These are phyloP conservation scores for Abrus pulchellus DNA, from an alignment of 306 rosid species.

Conservation along the genomic window DNA sequence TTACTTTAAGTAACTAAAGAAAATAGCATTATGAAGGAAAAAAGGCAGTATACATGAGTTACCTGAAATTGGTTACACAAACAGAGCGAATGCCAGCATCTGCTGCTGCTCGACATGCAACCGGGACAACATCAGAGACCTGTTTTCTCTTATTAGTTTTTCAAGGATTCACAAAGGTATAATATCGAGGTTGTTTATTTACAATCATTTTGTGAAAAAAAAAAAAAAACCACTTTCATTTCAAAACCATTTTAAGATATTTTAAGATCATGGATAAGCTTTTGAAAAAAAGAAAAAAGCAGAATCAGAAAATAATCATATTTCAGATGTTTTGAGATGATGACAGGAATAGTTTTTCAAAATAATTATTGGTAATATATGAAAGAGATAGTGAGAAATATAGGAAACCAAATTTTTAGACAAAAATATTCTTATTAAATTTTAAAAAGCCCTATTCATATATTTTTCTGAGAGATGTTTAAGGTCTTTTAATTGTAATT, in stretches of 20 bases:
- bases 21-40: background rate
- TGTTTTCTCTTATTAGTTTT: conserved; percentile 50
- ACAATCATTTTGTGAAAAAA: background rate
- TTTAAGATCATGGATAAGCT: background rate
- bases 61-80: conserved; percentile 98
- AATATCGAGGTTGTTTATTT: background rate
- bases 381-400: background rate
- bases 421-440: background rate
- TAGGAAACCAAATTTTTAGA: background rate
- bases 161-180: conserved; percentile 31
- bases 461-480: background rate
- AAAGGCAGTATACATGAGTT: background rate
- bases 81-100: conserved; percentile 98
- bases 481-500: background rate
- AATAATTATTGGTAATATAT: background rate
- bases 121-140: conserved; percentile 98
- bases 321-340: background rate
- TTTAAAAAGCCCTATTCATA: background rate
- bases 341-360: background rate
- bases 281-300: background rate
- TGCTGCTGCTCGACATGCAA: conserved; percentile 96
- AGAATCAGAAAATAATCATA: background rate
- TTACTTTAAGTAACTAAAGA: conserved; percentile 3
- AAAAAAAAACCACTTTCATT: background rate
- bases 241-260: background rate